A percentile compares a stretch with the other conserved stretches of the same genome.
Conservation (phyloP, 2,329 filamentous ascomycete genomes). For the Simplicillium sp. region DNA sequence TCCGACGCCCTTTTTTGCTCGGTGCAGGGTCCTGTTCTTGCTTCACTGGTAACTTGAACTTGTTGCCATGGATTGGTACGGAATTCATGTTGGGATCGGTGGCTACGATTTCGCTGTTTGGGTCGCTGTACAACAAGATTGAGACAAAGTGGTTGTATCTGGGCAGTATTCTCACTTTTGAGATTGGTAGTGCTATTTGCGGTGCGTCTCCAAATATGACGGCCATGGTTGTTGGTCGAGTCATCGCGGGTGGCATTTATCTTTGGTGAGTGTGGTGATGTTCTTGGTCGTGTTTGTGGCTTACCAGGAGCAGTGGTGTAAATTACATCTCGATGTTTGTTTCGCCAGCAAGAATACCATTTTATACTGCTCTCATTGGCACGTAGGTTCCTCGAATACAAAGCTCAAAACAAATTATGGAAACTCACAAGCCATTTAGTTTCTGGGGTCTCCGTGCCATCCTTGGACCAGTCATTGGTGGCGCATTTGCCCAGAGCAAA, state of each 20-base stretch:
- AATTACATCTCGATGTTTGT: neutral
- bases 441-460: neutral
- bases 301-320: neutral
- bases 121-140: neutral
- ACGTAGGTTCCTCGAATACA: too few relatives aligned
- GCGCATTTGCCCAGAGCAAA: neutral
- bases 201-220: neutral
- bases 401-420: too few relatives aligned
- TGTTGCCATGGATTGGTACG: neutral
- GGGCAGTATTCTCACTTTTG: neutral
- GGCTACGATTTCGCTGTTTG: neutral
- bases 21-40: neutral
- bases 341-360: neutral
- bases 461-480: neutral
- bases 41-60: neutral
- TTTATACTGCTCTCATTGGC: neutral
- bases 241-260: neutral
- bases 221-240: neutral
- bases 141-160: neutral
- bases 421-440: too few relatives aligned
- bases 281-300: neutral
- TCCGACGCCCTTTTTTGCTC: too few relatives aligned
- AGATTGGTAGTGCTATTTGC: neutral
- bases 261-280: neutral
- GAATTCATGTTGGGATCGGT: neutral